A percentile compares a stretch with the other conserved stretches of the same genome.
Evolutionary conservation across 2,329 filamentous ascomycete genomes (phyloP).

Genomic region (Pleurostoma richardsiae): DNA sequence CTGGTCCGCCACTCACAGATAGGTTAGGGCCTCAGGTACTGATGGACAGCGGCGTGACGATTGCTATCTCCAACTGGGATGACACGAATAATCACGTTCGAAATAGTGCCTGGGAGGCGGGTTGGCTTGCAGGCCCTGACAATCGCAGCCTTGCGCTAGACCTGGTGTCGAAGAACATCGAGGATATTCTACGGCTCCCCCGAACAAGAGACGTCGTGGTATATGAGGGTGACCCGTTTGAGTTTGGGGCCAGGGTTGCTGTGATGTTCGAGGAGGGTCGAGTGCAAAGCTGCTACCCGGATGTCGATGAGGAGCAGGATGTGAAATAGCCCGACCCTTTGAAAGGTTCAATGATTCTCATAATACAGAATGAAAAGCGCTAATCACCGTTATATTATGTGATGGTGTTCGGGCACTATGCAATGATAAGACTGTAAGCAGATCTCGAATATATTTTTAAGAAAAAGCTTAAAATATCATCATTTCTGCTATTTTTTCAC

Average conservation of each 20-base stretch:
- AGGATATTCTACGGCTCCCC: constrained; percentile 24
- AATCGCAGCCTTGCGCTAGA: constrained; percentile 18
- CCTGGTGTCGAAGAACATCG: constrained; percentile 25
- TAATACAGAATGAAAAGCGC: too few relatives aligned
- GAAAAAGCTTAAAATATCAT: too few relatives aligned
- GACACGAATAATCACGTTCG: constrained; percentile 13
- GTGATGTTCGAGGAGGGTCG: constrained; percentile 18
- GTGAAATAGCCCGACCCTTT: too few relatives aligned
- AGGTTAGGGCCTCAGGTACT: constrained; percentile 11
- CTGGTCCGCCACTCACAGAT: constrained; percentile 10
- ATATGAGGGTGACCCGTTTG: constrained; percentile 27
- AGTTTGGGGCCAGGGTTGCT: constrained; percentile 23
- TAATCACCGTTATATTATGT: too few relatives aligned
- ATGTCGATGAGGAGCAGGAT: constrained; percentile 3
- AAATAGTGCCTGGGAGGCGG: constrained; percentile 13
- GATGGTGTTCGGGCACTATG: too few relatives aligned
- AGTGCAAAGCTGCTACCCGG: constrained; percentile 10
- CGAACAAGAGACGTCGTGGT: constrained; percentile 23
- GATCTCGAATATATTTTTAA: too few relatives aligned
- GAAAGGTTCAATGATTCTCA: too few relatives aligned
- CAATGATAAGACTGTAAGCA: too few relatives aligned
- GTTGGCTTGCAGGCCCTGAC: constrained; percentile 11
- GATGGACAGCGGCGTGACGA: constrained; percentile 10
- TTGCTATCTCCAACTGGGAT: constrained; percentile 13
- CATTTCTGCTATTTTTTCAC: too few relatives aligned